These are phyloP conservation scores for Bisporella sp. DNA, from an alignment of 2,329 filamentous ascomycete genomes.

Conservation along the genomic window DNA sequence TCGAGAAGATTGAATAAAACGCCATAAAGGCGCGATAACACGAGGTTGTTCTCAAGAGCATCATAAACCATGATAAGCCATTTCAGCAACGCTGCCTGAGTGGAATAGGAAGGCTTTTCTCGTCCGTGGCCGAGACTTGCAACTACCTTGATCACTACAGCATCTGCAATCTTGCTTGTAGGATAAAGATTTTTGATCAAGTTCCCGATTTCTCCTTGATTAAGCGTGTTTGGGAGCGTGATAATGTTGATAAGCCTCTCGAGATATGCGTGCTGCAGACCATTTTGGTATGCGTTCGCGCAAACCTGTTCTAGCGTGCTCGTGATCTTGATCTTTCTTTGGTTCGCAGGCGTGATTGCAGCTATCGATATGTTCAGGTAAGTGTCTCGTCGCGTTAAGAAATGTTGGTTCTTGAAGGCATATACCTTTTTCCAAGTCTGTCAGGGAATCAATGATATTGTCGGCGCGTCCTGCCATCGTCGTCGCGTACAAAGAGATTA, in stretches of 20 bases:
- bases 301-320: slow-evolving; percentile 56
- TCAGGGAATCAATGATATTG: slow-evolving; percentile 15
- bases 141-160: slow-evolving; percentile 58
- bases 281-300: slow-evolving; percentile 58
- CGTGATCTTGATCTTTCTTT: slow-evolving; percentile 56
- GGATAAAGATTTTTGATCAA: slow-evolving; percentile 74
- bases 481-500: not conserved
- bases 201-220: slow-evolving; percentile 65
- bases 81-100: slow-evolving; percentile 65
- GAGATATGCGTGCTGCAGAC: slow-evolving; percentile 55
- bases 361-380: slow-evolving; percentile 33
- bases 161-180: slow-evolving; percentile 51
- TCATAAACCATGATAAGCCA: slow-evolving; percentile 77
- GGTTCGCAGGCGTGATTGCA: slow-evolving; percentile 56
- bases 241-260: slow-evolving; percentile 59
- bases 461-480: slow-evolving; percentile 4
- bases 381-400: no score
- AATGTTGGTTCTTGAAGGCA: not conserved
- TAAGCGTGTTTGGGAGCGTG: slow-evolving; percentile 60
- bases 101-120: slow-evolving; percentile 62
- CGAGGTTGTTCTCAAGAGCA: slow-evolving; percentile 53
- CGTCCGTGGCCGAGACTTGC: slow-evolving; percentile 71
- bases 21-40: slow-evolving; percentile 64
- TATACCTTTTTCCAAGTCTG: slow-evolving; percentile 21
- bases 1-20: slow-evolving; percentile 78